phyloP scores from a whole-genome alignment of 2,329 filamentous ascomycete genomes.

The Xylariales sp. region DNA sequence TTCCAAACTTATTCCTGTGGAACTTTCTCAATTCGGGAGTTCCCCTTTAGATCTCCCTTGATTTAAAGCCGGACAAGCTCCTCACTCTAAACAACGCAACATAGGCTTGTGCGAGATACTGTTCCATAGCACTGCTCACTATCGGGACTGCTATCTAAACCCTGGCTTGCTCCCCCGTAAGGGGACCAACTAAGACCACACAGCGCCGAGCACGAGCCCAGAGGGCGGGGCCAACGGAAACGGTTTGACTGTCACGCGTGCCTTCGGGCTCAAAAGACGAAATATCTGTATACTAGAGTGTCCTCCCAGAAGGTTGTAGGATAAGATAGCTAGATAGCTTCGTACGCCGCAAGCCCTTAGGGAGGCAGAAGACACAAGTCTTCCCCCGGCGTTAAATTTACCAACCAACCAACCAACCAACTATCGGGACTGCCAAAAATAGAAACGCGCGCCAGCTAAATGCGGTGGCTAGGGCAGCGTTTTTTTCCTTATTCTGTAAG shows the following conservation, averaged over 20 bases:
- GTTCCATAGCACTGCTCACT: no score
- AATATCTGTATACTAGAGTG: constrained; percentile 1
- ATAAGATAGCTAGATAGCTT: not conserved
- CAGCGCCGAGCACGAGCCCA: not conserved
- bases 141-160: no score
- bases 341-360: not conserved
- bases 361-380: not conserved
- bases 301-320: not conserved
- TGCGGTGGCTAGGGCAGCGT: no score
- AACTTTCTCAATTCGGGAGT: not conserved
- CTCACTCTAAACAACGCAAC: constrained; percentile 68
- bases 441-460: no score
- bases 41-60: constrained; percentile 42
- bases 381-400: not conserved
- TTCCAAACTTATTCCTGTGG: not conserved
- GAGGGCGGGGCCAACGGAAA: not conserved
- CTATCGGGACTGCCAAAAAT: no score
- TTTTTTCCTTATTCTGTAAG: no score
- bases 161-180: no score
- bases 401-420: not conserved
- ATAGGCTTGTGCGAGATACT: constrained; percentile 70
- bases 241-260: not conserved
- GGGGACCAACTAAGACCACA: not conserved
- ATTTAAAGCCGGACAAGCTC: constrained; percentile 60
- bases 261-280: not conserved